A percentile compares a stretch with the other conserved stretches of the same genome.
These are phyloP conservation scores for Macaranga tanarius DNA, from an alignment of 441 rosid species.

Conservation along the genomic window DNA sequence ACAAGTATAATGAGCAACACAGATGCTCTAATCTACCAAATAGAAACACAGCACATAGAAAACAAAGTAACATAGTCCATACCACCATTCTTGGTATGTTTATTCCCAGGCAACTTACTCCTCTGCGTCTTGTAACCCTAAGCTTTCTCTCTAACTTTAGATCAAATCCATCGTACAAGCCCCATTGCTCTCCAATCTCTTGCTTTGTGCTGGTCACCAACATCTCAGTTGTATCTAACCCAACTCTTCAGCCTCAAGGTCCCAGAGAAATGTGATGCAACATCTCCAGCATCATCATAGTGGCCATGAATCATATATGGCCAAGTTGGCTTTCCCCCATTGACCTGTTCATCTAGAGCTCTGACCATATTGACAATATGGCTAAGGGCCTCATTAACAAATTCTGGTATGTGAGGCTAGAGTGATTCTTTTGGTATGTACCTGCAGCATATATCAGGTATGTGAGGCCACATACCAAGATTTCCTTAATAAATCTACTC, in stretches of 20 bases:
- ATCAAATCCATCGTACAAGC: conserved; percentile 75
- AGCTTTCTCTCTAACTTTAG: conserved; percentile 67
- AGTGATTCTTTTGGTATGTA: conserved; percentile 76
- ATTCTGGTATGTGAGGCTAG: conserved; percentile 67
- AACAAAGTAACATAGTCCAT: too few species aligned
- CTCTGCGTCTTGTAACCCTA: conserved; percentile 57
- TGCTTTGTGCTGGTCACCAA: conserved; percentile 76
- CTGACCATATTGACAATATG: conserved; percentile 64
- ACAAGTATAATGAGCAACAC: too few species aligned
- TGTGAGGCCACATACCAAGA: too few species aligned
- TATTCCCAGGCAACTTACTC: conserved; percentile 68
- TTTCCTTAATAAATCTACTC: conserved; percentile 77
- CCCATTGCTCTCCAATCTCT: conserved; percentile 81
- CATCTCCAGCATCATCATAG: conserved; percentile 73
- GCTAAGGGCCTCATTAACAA: conserved; percentile 61
- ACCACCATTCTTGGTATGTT: conserved; percentile 78
- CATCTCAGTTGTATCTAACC: conserved; percentile 70
- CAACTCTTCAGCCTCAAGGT: conserved; percentile 60
- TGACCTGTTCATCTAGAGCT: conserved; percentile 55
- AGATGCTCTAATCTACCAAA: too few species aligned
- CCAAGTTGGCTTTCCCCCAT: conserved; percentile 63
- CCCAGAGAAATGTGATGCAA: conserved; percentile 61
- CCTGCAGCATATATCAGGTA: conserved; percentile 27
- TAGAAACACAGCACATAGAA: too few species aligned
- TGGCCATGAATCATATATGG: conserved; percentile 76